Base-by-base conservation (phyloP, 306 rosid genomes). In the Castanopsis chinensis region DNA sequence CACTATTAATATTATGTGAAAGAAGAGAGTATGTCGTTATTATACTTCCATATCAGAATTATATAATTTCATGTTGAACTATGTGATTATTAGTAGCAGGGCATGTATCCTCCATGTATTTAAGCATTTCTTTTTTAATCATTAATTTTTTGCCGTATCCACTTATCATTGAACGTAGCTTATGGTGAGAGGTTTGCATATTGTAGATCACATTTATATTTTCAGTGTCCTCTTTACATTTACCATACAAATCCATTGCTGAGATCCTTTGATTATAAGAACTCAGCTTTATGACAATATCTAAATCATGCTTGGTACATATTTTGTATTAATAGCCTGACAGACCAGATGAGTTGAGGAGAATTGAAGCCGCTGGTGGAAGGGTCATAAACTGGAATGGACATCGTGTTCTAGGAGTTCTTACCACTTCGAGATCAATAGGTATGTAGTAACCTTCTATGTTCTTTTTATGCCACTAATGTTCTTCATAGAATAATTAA, bases 301-400 rank as follows among this genome's bases (percentile, higher is more conserved):
- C 55, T 74, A 35, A 41, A 6, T 27, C 20, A 17, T 72, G 33
- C 28, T 54, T 33, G 15, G 7, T 4, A 18, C 18, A 4, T 6
- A 28, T 6, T 71, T 41, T 81, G 35, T 75, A 57, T 78, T 15
- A 10, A 54, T 83, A 94, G 99, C 99, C 99, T 32, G 81, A 85
- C 59, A 88, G 95, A 59, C 85, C 89, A 6, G 97, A 94, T 85
- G 99, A 94, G 85, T 78, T 90, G 90, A 86, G 76, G 87, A 86
- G 99, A 86, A 94, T 94, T n/a, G 99, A 94, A 90, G 93, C 83
- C 25, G 97, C 93, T 19, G 97, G 99, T 55, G 99, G 99, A 71
- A 91, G 81, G 79, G 97, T 94, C 76, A 88, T 94, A 35, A 86
- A 87, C 86, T 94, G 97, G 99, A 90, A 94, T 67, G 99, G 99